Percentiles rank a stretch among this genome's conserved stretches.
Conservation (phyloP, 2,329 filamentous ascomycete species). For the Colletotrichum falcatum region DNA sequence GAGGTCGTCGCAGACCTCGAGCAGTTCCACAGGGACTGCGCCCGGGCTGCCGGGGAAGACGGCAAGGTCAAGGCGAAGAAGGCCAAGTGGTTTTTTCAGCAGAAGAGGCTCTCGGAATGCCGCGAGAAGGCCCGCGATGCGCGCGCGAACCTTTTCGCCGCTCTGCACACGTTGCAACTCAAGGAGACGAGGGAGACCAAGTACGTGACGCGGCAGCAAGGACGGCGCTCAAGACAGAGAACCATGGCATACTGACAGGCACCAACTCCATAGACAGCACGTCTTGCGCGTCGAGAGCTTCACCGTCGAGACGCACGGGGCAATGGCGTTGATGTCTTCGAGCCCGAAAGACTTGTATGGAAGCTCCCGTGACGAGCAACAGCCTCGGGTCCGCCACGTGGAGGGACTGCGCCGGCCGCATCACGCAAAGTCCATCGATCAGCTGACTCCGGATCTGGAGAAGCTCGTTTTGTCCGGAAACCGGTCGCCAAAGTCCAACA, state of each 20-base stretch:
- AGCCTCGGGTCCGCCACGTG: neutral
- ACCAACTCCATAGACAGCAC: neutral
- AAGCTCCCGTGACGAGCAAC: no score
- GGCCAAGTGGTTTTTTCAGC: conserved; percentile 9
- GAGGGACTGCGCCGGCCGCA: neutral
- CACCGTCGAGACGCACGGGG: neutral
- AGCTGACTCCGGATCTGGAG: neutral
- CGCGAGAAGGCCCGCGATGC: conserved; percentile 7
- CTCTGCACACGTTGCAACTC: neutral
- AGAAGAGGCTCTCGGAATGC: neutral
- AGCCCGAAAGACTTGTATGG: fast-evolving
- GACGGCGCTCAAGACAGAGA: no score
- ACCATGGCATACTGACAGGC: neutral
- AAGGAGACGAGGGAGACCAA: neutral
- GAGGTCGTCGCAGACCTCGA: neutral
- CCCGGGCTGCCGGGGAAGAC: neutral
- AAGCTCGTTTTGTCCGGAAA: neutral
- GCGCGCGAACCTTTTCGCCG: neutral
- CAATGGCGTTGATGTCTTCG: neutral
- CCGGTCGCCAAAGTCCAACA: neutral
- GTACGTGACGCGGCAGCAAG: neutral
- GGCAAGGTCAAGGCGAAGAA: conserved; percentile 5
- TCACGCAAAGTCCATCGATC: neutral
- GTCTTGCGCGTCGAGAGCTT: conserved; percentile 2
- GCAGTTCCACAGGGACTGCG: neutral